Base-by-base conservation (phyloP, 1,139 yeast species). In the Pneumocystis sp. region DNA sequence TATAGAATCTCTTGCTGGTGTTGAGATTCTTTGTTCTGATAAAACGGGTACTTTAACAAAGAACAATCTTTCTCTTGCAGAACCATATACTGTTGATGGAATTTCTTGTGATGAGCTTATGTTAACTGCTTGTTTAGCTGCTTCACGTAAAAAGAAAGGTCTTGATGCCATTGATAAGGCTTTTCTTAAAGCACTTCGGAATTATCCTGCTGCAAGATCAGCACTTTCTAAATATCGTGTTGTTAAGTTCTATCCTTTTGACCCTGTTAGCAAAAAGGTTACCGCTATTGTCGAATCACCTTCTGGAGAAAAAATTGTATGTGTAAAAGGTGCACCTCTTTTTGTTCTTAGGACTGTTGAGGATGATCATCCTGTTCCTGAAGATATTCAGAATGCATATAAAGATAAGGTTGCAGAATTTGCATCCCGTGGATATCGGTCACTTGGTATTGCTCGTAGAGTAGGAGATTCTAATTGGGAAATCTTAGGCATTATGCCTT, bases 41-140 rank as follows among this genome's bases (percentile, higher is more conserved):
- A 91, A 91, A 83, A 91, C 98, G 77, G 98, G 98, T 86, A 93
- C 98, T 74, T 85, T 91, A 80, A 91, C 97, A 82, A 91, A 91
- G 84, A 91, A 91, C 87, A 91, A 90, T 83, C 76, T 89, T 77
- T 89, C 97, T 68, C 83, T 91, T 76, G 95, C 90, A 81, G 97
- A 91, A 80, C 98, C 98, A 76, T 93, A 90, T 89, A 90, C 97
- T 77, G 97, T 95, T 75, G 96, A 89, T 76, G 98, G 98, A 83
- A 97, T 93, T 74, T 96, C 91, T 78, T 86, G 96, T 70, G 97
- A 91, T 75, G 97, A 90, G 77, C 84, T 90, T 78, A 90, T 90
- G 96, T 84, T 90, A 81, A 90, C 97, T 77, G 97, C 96, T 76
- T 89, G 96, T 84, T 83, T 90, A 77, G 97, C 97, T 79, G 96